Conservation (phyloP, 352 stramenopile species). For the Phytophthora rubi region DNA sequence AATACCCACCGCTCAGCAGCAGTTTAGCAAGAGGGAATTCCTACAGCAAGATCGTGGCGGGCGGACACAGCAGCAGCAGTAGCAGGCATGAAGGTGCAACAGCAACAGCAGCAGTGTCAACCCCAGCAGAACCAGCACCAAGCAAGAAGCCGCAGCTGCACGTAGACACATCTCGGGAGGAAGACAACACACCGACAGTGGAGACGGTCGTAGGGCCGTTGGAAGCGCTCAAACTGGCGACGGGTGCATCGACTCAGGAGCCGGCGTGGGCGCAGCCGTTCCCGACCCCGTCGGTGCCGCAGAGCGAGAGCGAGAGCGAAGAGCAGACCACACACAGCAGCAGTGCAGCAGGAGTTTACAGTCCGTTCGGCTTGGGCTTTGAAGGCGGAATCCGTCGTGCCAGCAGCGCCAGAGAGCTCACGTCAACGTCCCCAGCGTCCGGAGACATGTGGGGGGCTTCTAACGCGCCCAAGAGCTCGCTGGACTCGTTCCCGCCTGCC, state of each 20-base stretch:
- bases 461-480: conserved; percentile 16
- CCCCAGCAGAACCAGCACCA: conserved; percentile 13
- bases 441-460: conserved; percentile 38
- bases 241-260: conserved; percentile 62
- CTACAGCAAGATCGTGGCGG: conserved; percentile 61
- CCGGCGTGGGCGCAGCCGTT: conserved; percentile 78
- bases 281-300: conserved; percentile 50
- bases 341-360: conserved; percentile 52
- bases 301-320: conserved; percentile 52
- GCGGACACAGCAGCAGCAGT: conserved; percentile 29
- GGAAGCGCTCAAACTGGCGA: conserved; percentile 76
- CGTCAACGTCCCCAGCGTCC: conserved; percentile 16
- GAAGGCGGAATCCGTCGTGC: conserved; percentile 62
- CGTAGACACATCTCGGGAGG: conserved; percentile 54
- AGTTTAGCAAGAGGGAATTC: conserved; percentile 34
- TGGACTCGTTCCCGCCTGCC: conserved; percentile 26
- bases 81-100: conserved; percentile 16
- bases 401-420: conserved; percentile 32
- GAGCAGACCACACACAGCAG: conserved; percentile 16
- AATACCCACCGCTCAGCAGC: conserved; percentile 18
- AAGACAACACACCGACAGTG: conserved; percentile 27
- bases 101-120: conserved; percentile 3
- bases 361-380: conserved; percentile 79
- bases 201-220: conserved; percentile 60
- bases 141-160: conserved; percentile 48